phyloP scores from a whole-genome alignment of 1,284 basidiomycete species.

The Trametes polyzona region DNA sequence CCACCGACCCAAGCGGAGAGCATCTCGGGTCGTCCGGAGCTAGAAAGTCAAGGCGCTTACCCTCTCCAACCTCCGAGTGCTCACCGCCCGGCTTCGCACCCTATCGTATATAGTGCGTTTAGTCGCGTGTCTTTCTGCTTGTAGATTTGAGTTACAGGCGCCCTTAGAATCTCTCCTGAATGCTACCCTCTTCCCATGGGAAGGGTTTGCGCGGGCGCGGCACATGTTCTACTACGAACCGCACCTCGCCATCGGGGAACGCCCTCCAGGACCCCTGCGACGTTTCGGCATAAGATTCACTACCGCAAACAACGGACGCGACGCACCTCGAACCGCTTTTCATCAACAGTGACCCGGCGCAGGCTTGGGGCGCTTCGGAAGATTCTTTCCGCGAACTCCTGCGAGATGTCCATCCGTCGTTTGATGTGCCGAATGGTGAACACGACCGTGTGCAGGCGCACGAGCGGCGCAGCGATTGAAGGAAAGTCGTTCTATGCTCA shows the following conservation, averaged over 20 bases:
- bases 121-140: too few relatives aligned
- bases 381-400: background rate
- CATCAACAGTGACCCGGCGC: constrained; percentile 12
- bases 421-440: constrained; percentile 6
- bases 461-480: background rate
- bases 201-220: background rate
- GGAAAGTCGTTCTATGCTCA: background rate
- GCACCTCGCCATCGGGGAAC: background rate
- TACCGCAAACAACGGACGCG: background rate
- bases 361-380: background rate
- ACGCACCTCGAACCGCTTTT: constrained; percentile 17
- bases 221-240: constrained; percentile 9
- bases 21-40: too few relatives aligned
- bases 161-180: background rate
- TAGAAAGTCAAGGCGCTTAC: too few relatives aligned
- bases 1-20: too few relatives aligned
- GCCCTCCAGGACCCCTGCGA: constrained; percentile 11
- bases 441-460: background rate
- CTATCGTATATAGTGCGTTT: too few relatives aligned
- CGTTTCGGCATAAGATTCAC: too few relatives aligned
- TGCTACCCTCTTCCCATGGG: constrained; percentile 1
- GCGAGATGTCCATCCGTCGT: background rate
- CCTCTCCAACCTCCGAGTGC: too few relatives aligned
- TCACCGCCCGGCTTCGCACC: too few relatives aligned
- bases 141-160: too few relatives aligned